Evolutionary conservation across 257 asterid genomes (phyloP).

Genomic region (Penstemon barbatus): DNA sequence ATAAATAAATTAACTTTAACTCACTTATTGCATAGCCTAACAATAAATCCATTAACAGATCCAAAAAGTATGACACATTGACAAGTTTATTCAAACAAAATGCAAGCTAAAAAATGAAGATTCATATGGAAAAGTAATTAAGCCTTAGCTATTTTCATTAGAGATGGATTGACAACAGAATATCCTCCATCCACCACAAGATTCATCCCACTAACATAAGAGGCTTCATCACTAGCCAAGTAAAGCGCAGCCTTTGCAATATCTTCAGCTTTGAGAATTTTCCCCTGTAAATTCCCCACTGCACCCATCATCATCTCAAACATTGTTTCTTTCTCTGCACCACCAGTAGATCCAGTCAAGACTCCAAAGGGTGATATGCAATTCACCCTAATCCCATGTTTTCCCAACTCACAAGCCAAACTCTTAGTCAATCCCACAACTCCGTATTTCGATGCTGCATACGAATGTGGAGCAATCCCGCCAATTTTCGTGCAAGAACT

Average conservation of each 20-base stretch:
- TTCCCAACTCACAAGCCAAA: constrained; percentile 34
- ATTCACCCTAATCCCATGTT: constrained; percentile 30
- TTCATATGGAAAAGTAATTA: neutral
- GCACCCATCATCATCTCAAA: no score
- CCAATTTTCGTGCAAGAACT: constrained; percentile 28
- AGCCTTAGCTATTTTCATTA: neutral
- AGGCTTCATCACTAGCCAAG: constrained; percentile 47
- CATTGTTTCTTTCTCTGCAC: neutral
- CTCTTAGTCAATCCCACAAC: constrained; percentile 34
- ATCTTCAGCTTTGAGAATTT: constrained; percentile 29
- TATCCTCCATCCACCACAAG: constrained; percentile 55
- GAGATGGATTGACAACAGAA: constrained; percentile 42
- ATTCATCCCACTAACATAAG: constrained; percentile 47
- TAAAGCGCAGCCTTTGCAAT: constrained; percentile 46
- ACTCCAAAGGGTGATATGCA: constrained; percentile 33
- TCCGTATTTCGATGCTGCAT: constrained; percentile 30
- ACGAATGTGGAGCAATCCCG: constrained; percentile 29
- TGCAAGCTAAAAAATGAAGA: neutral
- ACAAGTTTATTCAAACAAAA: neutral
- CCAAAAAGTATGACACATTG: neutral
- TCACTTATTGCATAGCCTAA: no score
- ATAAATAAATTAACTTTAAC: no score
- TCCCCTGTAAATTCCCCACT: constrained; percentile 23
- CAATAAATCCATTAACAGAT: no score
- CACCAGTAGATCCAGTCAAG: constrained; percentile 31